Evolutionary conservation across 176 grass and related monocot species (phyloP), one percentile per base, ranked within the genome.

Genomic region (Coix lacrymajobi): DNA sequence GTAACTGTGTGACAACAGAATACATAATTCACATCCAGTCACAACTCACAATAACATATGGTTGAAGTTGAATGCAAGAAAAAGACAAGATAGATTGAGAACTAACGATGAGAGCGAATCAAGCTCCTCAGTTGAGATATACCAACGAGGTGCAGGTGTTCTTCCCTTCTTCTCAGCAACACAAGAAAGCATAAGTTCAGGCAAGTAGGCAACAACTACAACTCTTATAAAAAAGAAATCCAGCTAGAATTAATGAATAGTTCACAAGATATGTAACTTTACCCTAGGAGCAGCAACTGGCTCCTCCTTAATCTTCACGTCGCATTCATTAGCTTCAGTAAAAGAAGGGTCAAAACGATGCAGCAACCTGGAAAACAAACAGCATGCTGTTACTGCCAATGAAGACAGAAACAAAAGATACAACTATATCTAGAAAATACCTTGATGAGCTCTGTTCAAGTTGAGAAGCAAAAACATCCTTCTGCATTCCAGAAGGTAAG

Each of bases 41-140:
- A 54, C 64, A 41, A 32, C 9, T 32, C 40, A 54, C 64, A 41
- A 32, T 13, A 79, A 67, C 48, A 74, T 24, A 8, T 49, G 24
- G 25, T 13, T n/a, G 11, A 67, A 67, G 54, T 83, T 72, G 69
- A 46, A 66, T 34, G 44, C 29, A 28, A 33, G 24, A 26, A 78
- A 71, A 78, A 16, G 45, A 69, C 26, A 37, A 56, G 30, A 46
- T 24, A 54, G 78, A 71, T 17, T 65, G 46, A 87, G 61, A 80
- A 91, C 92, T 91, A 60, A 95, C 96, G 85, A 89, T 68, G 96
- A 88, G 58, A 98, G 54, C 12, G 96, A 95, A 82, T 95, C 88
- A 62, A 98, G 85, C 73, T 98, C 96, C 70, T 88, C 89, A 0
- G 85, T 66, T 66, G 92, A 88, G 79, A 98, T 86, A 61, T 90